Percentiles rank a stretch among this genome's conserved stretches.
These are phyloP conservation scores for Neoscytalidium dimidiatum DNA, from an alignment of 2,329 filamentous ascomycete genomes.

Conservation along the genomic window DNA sequence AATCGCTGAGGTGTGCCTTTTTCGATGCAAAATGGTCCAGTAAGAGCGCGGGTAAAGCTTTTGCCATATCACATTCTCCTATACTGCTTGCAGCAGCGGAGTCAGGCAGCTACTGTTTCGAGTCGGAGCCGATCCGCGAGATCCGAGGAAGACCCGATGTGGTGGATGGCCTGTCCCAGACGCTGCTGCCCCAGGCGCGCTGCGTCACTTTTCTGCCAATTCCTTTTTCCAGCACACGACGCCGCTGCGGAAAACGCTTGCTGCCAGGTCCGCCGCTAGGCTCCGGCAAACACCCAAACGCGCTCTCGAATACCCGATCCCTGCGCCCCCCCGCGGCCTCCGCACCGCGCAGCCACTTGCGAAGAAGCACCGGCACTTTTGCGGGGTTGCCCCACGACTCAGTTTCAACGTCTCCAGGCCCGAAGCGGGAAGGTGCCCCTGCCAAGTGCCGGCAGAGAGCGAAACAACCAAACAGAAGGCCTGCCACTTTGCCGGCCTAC, in stretches of 20 bases:
- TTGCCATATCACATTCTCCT: not conserved
- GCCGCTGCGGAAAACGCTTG: not conserved
- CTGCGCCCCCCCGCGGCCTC: not conserved
- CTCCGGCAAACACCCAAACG: not conserved
- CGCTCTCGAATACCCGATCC: not conserved
- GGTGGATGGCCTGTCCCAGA: not conserved
- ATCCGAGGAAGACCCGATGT: not conserved
- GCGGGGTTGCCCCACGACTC: conserved; percentile 14
- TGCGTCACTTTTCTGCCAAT: not conserved
- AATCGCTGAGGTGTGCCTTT: not conserved
- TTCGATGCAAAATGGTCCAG: no score
- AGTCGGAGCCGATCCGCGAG: not conserved
- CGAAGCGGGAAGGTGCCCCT: conserved; percentile 4
- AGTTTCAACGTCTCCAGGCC: conserved; percentile 1
- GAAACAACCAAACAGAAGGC: not conserved
- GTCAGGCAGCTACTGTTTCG: conserved; percentile 3
- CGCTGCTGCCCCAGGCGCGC: not conserved
- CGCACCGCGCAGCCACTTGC: not conserved
- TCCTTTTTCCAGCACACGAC: not conserved
- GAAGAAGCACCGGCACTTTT: not conserved
- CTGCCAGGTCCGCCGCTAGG: not conserved
- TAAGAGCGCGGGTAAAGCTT: not conserved
- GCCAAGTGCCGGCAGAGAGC: not conserved
- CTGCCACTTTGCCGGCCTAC: not conserved
- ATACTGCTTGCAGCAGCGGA: not conserved